phyloP scores from a whole-genome alignment of 352 stramenopile species.

The Elongisporangium prolatum region DNA sequence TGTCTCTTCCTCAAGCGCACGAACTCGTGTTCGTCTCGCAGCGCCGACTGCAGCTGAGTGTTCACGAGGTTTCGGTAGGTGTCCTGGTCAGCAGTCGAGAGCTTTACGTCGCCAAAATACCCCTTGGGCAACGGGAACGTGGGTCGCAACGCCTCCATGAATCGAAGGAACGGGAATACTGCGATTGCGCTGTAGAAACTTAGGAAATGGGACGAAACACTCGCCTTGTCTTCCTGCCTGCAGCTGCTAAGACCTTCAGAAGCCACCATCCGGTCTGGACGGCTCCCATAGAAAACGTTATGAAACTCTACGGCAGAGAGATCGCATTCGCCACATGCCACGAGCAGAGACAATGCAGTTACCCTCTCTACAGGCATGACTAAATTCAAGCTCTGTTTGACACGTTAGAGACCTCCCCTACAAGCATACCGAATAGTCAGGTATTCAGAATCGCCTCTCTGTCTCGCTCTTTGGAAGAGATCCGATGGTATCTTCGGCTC shows the following conservation, averaged over 20 bases:
- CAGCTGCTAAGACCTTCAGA: background rate
- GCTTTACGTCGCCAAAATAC: conserved; percentile 20
- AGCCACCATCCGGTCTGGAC: background rate
- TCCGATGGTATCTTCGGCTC: background rate
- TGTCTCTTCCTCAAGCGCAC: conserved; percentile 36
- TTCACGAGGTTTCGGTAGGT: conserved; percentile 20
- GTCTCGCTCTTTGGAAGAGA: background rate
- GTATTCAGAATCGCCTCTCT: background rate
- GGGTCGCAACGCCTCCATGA: conserved; percentile 39
- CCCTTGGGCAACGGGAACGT: conserved; percentile 20
- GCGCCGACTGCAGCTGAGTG: conserved; percentile 17
- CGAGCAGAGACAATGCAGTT: background rate
- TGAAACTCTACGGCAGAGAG: background rate
- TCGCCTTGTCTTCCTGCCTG: background rate
- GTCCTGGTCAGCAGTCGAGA: conserved; percentile 22
- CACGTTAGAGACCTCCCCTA: background rate
- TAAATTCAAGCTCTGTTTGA: background rate
- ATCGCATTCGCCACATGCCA: background rate
- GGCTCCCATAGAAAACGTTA: background rate
- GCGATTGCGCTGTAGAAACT: background rate
- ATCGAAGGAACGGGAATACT: background rate
- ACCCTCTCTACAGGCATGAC: background rate
- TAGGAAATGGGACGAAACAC: background rate
- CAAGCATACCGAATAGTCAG: background rate
- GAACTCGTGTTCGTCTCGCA: conserved; percentile 28